A percentile compares a stretch with the other conserved stretches of the same genome.
Evolutionary conservation across 2,329 filamentous ascomycete species (phyloP).

Genomic region (Penicillium sp.): DNA sequence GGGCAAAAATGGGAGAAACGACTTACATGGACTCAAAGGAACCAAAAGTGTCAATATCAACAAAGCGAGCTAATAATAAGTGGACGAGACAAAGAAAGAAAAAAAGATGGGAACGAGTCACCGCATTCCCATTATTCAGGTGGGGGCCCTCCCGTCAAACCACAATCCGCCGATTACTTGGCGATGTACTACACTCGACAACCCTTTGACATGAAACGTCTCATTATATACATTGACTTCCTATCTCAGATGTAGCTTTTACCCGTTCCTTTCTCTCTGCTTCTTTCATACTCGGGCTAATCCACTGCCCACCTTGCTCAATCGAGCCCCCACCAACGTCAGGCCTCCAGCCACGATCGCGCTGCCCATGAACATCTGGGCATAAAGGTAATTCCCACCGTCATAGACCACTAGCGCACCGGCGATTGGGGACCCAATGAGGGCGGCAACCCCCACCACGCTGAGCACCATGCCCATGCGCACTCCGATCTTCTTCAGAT

Average conservation of each 20-base stretch:
- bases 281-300: conserved; percentile 35
- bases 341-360: conserved; percentile 47
- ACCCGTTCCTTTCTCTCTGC: background rate
- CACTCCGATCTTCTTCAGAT: conserved; percentile 57
- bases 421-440: conserved; percentile 59
- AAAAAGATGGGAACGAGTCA: conserved; percentile 15
- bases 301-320: conserved; percentile 34
- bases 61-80: background rate
- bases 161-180: conserved; percentile 2
- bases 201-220: too few species aligned
- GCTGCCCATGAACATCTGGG: conserved; percentile 55
- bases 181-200: too few species aligned
- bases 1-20: too few species aligned
- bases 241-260: background rate
- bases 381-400: conserved; percentile 51
- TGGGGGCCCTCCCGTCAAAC: conserved; percentile 6
- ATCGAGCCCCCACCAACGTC: conserved; percentile 46
- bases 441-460: conserved; percentile 55
- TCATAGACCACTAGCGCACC: conserved; percentile 53
- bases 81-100: background rate
- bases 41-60: background rate
- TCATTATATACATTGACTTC: background rate
- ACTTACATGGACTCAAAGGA: background rate
- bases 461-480: conserved; percentile 60
- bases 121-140: conserved; percentile 22